Conservation (phyloP, 2,329 filamentous ascomycete genomes). For the Penicillium griseofulvum region DNA sequence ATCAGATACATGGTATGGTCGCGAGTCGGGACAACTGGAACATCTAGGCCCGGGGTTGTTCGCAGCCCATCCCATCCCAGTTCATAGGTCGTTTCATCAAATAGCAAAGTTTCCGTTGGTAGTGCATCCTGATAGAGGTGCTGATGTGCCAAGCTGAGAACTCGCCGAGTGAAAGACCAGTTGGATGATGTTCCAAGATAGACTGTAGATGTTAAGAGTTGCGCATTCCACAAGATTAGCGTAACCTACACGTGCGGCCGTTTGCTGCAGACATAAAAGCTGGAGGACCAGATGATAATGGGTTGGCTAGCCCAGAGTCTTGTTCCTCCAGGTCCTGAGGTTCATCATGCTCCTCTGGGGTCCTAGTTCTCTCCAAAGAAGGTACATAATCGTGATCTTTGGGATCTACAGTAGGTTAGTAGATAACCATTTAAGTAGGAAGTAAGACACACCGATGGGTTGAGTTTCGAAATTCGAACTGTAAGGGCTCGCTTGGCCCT, state of each 20-base stretch:
- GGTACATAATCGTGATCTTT: slow-evolving; percentile 21
- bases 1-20: slow-evolving; percentile 54
- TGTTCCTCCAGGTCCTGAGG: slow-evolving; percentile 26
- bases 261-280: slow-evolving; percentile 44
- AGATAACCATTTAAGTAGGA: not conserved
- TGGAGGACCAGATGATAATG: slow-evolving; percentile 42
- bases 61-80: slow-evolving; percentile 51
- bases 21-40: slow-evolving; percentile 44
- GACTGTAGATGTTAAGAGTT: slow-evolving; percentile 24
- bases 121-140: slow-evolving; percentile 30
- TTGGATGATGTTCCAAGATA: slow-evolving; percentile 26
- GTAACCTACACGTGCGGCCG: slow-evolving; percentile 45
- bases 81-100: slow-evolving; percentile 54
- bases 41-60: slow-evolving; percentile 29
- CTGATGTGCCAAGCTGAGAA: slow-evolving; percentile 23
- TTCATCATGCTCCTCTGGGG: slow-evolving; percentile 11
- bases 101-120: slow-evolving; percentile 47
- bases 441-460: slow-evolving; percentile 10
- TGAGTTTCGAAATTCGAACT: slow-evolving; percentile 18
- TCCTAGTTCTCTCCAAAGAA: slow-evolving; percentile 14
- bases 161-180: slow-evolving; percentile 24
- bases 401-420: slow-evolving; percentile 13
- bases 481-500: slow-evolving; percentile 15
- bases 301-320: slow-evolving; percentile 43
- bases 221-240: not conserved